Evolutionary conservation across 2,329 filamentous ascomycete genomes (phyloP).

Genomic region (Exutisphaerella laricina): DNA sequence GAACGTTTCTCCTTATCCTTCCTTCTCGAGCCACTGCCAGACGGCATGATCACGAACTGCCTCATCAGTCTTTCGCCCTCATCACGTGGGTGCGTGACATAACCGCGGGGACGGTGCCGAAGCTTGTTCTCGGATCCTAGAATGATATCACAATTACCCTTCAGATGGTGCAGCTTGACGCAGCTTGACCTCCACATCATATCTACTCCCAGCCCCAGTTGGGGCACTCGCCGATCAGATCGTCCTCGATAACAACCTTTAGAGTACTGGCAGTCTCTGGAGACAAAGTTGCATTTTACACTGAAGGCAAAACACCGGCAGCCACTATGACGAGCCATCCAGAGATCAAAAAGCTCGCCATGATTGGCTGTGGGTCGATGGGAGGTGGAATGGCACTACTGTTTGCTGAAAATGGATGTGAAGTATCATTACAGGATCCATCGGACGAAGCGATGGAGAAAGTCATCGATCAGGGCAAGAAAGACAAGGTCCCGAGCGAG

Average conservation of each 20-base stretch:
- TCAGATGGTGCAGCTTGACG: constrained; percentile 13
- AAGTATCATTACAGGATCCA: constrained; percentile 53
- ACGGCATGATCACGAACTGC: too few relatives aligned
- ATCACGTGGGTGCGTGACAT: constrained; percentile 5
- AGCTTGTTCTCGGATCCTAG: constrained; percentile 1
- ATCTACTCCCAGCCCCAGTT: background rate
- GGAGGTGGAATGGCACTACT: constrained; percentile 56
- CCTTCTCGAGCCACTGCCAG: too few relatives aligned
- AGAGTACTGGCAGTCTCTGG: background rate
- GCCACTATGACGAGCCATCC: constrained; percentile 14
- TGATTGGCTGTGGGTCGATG: constrained; percentile 56
- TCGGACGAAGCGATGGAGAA: constrained; percentile 45
- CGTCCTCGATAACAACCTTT: background rate
- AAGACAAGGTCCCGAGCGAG: constrained; percentile 36
- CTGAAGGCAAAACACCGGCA: background rate
- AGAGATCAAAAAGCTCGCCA: constrained; percentile 43
- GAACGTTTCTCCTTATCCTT: too few relatives aligned
- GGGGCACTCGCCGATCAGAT: background rate
- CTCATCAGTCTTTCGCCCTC: too few relatives aligned
- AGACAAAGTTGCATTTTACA: background rate
- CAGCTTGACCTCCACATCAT: background rate
- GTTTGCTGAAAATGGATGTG: constrained; percentile 52
- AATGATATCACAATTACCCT: constrained; percentile 15
- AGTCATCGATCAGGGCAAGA: constrained; percentile 38
- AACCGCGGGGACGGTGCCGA: background rate